Base-by-base conservation (phyloP, 352 stramenopile species). In the Phytophthora ohioensis region DNA sequence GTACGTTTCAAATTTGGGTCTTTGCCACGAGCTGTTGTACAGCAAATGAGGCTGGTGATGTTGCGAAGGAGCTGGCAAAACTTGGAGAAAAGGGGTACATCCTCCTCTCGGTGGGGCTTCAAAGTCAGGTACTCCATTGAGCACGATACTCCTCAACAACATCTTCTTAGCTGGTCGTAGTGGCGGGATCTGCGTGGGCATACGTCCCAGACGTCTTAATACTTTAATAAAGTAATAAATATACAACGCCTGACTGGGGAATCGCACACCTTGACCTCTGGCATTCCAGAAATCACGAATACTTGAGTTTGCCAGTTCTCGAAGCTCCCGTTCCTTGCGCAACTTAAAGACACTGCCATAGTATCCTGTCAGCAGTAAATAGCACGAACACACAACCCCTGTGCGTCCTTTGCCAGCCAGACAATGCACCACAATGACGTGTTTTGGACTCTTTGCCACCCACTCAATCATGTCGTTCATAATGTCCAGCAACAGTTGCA, bases 191-290 rank as follows among this genome's bases (percentile, higher is more conserved):
- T 86, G 81, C 52, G 71, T 69, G 2, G 85, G 82, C 64, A 81
- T 84, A 27, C 62, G 66, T 0, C 78, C 73, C 35, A 92, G 54
- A 13, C 80, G 63, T 3, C 84, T 73, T 12, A 95, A 59, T 17
- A 93, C 79, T 47, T 91, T 90, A 43, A 90, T 79, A 61, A 95
- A 95, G 75, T 95, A 95, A 75, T 94, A 95, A 76, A 96, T 93
- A 76, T 94, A 94, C 65, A 92, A 74, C 53, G 85, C 84, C 64
- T 96, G 88, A 63, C 84, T 93, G 13, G 90, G 88, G 66, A 92
- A 94, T 15, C 84, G 81, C 58, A 96, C 90, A 32, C 90, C 90
- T 61, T 96, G 85, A 34, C 90, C 90, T 52, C 89, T 75, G 4
- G 80, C 76, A 43, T 88, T 84, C 82, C 84, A 92, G 65, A 96